phyloP scores from a whole-genome alignment of 2,329 filamentous ascomycete genomes.

The Aspergillus novoparasiticus region DNA sequence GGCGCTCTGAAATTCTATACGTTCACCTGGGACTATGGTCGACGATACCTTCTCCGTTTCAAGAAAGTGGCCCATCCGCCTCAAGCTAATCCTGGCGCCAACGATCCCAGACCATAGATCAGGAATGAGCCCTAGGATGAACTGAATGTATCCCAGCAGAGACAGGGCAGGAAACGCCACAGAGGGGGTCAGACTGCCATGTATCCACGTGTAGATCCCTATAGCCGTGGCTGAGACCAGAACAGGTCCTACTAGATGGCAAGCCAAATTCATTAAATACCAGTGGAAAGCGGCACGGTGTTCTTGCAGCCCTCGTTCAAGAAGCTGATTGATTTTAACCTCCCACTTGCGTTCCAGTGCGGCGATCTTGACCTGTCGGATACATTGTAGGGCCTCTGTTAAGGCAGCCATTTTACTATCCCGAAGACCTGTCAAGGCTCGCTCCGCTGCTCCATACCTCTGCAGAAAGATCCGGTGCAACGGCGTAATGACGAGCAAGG shows the following conservation, averaged over 20 bases:
- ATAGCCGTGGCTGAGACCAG: conserved; percentile 71
- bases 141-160: conserved; percentile 71
- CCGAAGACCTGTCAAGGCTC: conserved; percentile 71
- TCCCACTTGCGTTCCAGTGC: conserved; percentile 77
- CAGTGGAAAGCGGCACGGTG: conserved; percentile 68
- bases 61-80: conserved; percentile 71
- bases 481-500: conserved; percentile 67
- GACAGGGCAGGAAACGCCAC: conserved; percentile 75
- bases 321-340: conserved; percentile 64
- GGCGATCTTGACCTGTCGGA: conserved; percentile 83
- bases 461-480: conserved; percentile 60
- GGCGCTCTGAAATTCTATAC: conserved; percentile 67
- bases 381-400: conserved; percentile 75
- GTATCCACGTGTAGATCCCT: conserved; percentile 64
- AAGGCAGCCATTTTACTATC: conserved; percentile 76
- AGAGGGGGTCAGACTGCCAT: conserved; percentile 67
- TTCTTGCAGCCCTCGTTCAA: conserved; percentile 67
- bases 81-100: conserved; percentile 70
- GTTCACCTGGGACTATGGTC: conserved; percentile 49
- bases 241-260: conserved; percentile 74
- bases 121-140: conserved; percentile 70
- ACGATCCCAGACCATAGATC: conserved; percentile 70
- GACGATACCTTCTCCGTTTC: conserved; percentile 58
- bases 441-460: conserved; percentile 65
- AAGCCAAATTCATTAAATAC: conserved; percentile 65